Evolutionary conservation across 139 green algal genomes (phyloP), one percentile per base, ranked within the genome.

Genomic region (Chlamydomonas sp.): DNA sequence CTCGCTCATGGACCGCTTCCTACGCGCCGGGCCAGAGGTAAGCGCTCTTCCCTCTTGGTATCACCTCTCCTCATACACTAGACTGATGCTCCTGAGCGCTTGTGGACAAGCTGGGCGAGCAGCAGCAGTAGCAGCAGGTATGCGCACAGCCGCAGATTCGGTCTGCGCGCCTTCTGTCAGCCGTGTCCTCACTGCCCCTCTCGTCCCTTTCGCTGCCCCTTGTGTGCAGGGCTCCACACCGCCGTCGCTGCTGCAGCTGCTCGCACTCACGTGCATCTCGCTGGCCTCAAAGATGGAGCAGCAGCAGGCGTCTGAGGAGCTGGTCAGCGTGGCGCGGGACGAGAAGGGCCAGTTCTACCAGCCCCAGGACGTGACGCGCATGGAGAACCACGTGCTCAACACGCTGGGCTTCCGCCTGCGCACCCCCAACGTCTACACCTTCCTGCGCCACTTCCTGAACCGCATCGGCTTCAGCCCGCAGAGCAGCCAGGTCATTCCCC

Each of bases 381-480:
- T 87, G 83, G 83, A 87, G 83, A 31, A 76, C 7, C 83, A 87
- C 58, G 3, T 87, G 4, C 31, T 87, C 12, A 20, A 75, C 1
- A 58, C 17, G 62, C 73, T 87, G 18, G 83, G 17, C 3, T 87
- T 62, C 62, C 83, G 83, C 6, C 83, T 87, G 20, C 83, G 83
- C 62, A 58, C 31, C 62, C 83, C 83, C n/a, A 87, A 62, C 3
- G 49, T 87, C 61, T 87, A 87, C 71, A 87, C 72, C 20, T 87
- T 87, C 31, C 10, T 16, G 18, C 15, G 31, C 10, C 62, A 81
- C 4, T 64, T 87, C 5, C 3, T 87, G 61, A 62, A 87, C 74
- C 83, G 83, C 49, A 5, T 87, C 62, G 14, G 64, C 61, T 72
- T 81, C 74, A 72, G 83, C 10, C 83, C 83, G 1, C 62, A 80